Evolutionary conservation across 495 filamentous ascomycete genomes (phyloP), one percentile per base, ranked within the genome.

Genomic region (Tuber borchii): DNA sequence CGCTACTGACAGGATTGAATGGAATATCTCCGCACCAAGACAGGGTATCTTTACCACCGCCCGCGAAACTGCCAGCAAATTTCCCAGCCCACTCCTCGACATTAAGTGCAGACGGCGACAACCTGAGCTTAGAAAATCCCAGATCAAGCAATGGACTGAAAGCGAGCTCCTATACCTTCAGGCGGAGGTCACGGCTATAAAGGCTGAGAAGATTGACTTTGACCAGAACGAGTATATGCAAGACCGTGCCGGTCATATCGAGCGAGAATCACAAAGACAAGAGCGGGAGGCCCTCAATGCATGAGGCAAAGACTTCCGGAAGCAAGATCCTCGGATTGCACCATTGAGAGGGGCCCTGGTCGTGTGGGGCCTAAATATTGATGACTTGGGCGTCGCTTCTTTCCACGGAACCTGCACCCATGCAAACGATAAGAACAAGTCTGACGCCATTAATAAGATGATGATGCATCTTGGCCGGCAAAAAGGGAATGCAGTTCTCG

Each of bases 351-450:
- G 96, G 81, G 92, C 95, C 51, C 89, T 99, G 72, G 95, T 96
- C 51, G 97, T 95, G 20, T 99, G 95, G 95, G 94, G 93, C 83
- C 90, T 99, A 56, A 98, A 96, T 22, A 93, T 99, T 79, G 95
- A 99, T 83, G 95, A 99, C 80, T 89, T 99, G 71, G 91, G 85
- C 75, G 93, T 98, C 70, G 94, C 95, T 12, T 98, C 95, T 37
- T 99, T 98, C 92, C 95, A 99, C 85, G 95, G 95, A 77, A 99
- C 95, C 43, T 97, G 95, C 34, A 99, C 95, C 48, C 93, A 96
- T 75, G 95, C 95, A 74, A 99, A 99, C 83, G 95, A 99, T 87
- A 99, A 99, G 90, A 99, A 99, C 84, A 96, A 99, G 84, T 97
- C 95, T 40, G 94, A 95, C 74, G 94, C 97, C 82, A 91, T 99